phyloP scores from a whole-genome alignment of 2,329 filamentous ascomycete species.

The Pestalotiopsis sp. region DNA sequence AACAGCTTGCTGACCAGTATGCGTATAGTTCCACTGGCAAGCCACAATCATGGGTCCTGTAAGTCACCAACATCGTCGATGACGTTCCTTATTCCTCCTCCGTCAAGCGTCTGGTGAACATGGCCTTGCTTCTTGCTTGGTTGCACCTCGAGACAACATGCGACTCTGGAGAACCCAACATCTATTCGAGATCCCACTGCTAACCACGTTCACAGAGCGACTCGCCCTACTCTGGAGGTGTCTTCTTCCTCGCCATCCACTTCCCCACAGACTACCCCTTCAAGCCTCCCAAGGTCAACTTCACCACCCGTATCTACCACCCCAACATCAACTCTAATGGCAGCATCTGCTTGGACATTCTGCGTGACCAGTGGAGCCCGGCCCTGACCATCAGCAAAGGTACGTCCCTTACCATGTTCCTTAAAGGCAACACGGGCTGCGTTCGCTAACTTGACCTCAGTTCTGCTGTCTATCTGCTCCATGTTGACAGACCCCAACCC shows the following conservation, averaged over 20 bases:
- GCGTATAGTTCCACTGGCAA: conserved; percentile 95
- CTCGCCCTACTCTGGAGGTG: conserved; percentile 95
- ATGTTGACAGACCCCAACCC: conserved; percentile 99
- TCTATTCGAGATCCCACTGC: conserved; percentile 19
- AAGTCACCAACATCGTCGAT: conserved; percentile 50
- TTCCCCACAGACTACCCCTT: conserved; percentile 99
- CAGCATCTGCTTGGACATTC: conserved; percentile 97
- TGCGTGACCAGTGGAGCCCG: conserved; percentile 98
- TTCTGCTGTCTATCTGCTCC: conserved; percentile 97
- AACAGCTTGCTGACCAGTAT: conserved; percentile 33
- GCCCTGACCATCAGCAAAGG: conserved; percentile 98
- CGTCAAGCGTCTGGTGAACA: background rate
- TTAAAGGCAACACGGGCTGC: background rate
- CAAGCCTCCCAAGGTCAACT: conserved; percentile 99
- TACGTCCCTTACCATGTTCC: conserved; percentile 42
- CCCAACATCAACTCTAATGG: conserved; percentile 99
- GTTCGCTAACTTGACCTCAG: conserved; percentile 47
- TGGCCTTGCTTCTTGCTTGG: background rate
- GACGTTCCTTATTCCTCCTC: conserved; percentile 15
- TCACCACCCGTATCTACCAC: conserved; percentile 99
- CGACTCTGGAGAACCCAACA: background rate
- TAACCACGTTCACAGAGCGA: conserved; percentile 67
- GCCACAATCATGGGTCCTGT: conserved; percentile 99
- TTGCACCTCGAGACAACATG: background rate
- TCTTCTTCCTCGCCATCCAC: conserved; percentile 98